These are phyloP conservation scores for Pseudomassariella vexata DNA, from an alignment of 2,329 filamentous ascomycete genomes.

Conservation along the genomic window DNA sequence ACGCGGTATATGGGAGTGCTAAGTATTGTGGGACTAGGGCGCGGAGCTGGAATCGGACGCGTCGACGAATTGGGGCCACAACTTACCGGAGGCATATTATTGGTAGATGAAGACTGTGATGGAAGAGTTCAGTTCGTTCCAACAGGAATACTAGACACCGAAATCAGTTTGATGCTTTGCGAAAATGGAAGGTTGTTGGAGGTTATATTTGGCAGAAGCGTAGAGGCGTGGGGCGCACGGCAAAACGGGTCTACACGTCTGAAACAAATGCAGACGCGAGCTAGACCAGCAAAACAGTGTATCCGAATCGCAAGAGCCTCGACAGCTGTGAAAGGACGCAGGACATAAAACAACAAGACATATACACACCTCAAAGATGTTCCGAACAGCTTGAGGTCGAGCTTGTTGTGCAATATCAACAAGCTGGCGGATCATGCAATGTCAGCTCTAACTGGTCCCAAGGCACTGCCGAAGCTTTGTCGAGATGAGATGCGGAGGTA, in stretches of 20 bases:
- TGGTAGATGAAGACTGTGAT: constrained; percentile 7
- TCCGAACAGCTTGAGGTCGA: neutral
- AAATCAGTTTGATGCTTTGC: neutral
- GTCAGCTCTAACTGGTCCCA: neutral
- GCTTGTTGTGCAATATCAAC: constrained; percentile 5
- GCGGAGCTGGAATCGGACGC: neutral
- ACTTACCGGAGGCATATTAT: constrained; percentile 11
- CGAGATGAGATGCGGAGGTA: constrained; percentile 1
- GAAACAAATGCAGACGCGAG: too few relatives aligned
- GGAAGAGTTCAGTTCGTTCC: constrained; percentile 2
- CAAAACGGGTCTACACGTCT: too few relatives aligned
- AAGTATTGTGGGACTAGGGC: neutral
- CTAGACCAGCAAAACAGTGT: too few relatives aligned
- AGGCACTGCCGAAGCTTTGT: neutral
- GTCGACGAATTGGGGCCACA: neutral
- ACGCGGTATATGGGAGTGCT: constrained; percentile 1
- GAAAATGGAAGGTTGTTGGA: too few relatives aligned
- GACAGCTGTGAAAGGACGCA: too few relatives aligned
- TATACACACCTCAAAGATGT: constrained; percentile 1
- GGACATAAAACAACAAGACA: neutral
- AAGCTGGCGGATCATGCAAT: constrained; percentile 1
- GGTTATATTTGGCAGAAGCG: neutral
- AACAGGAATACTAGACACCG: constrained; percentile 1
- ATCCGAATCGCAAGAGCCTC: too few relatives aligned
- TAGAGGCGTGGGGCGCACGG: constrained; percentile 5